Base-by-base conservation (phyloP, 2,329 filamentous ascomycete species). In the Aspergillus neotritici region DNA sequence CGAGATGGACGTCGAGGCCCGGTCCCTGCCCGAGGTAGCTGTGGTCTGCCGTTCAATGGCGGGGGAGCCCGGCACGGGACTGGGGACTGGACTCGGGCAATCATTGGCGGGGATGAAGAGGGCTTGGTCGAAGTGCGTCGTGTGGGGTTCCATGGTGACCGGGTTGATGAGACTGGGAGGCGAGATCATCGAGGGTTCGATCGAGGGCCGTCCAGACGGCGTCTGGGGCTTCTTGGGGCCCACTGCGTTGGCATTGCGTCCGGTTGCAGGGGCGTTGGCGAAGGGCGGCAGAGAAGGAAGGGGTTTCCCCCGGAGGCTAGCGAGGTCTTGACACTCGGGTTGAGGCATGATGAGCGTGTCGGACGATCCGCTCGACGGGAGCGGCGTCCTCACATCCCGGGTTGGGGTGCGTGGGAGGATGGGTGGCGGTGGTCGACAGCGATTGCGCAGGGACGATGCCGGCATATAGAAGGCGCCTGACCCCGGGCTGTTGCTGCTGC, bases 51-150 rank as follows among this genome's bases (percentile, higher is more conserved):
- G 54, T 2, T 62, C 57, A 31, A 64, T 57, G 0, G 57, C 54
- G 13, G 64, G 62, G 4, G 63, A 63, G 16, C 54, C 53, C 10
- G 56, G 49, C 11, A 52, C 51, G 2, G 61, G 64, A 29, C 61
- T 65, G 2, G 64, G 65, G 5, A 63, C 59, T 3, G 64, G 63
- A 35, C 62, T 68, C 5, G 64, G 57, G 30, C 53, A 58, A 16
- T 65, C 61, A 48, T 67, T 64, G 35, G 63, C 58, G 9, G 65
- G 61, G 21, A 68, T 67, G 40, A 68, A 68, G n/a, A 68, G 48
- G 15, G 65, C 61, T 46, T 65, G 61, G 29, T 68, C 65, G 29
- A 67, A 67, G 31, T 64, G 64, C 3, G 64, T 61, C 10, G 56
- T 55, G 41, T 68, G 64, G 5, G 65, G 65, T 41, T 68, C 65